Base-by-base conservation (phyloP, 148 eudicot species). In the Gaultheria prostrata region DNA sequence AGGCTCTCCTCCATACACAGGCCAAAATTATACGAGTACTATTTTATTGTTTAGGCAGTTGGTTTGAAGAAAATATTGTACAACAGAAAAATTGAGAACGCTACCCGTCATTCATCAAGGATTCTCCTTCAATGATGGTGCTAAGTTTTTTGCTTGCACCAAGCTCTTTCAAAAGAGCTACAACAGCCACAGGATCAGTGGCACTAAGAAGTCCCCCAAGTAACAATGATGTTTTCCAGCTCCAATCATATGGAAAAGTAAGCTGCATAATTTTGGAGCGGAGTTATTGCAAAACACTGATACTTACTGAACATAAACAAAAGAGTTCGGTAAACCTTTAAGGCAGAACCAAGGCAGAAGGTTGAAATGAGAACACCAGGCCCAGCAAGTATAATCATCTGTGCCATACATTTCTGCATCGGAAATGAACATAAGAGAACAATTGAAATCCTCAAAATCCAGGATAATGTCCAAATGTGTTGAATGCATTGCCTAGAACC, bases 31-130 rank as follows among this genome's bases (percentile, higher is more conserved):
- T 17, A 33, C 48, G 0, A 45, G 28, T 74, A 45, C 12, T 20
- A 74, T 74, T 18, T 45, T 74, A 21, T 43, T 39, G 21, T 11
- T 1, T 32, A 71, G 46, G 51, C 28, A 43, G 77, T 43, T 2
- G 10, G 77, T 74, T 73, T 21, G 50, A 74, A 74, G 14, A 74
- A 43, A 74, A 72, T 17, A 21, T 6, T 72, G 18, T 13, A 53
- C 75, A 3, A 78, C 49, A 21, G 30, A 81, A 77, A 76, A 43
- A 72, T 50, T 78, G 85, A 67, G 54, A 85, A 10, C 46, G 45
- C 80, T 91, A 96, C 99, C 99, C 99, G 65, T 96, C 99, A 91
- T 96, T 96, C 99, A 96, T 96, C 88, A 96, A 88, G 59, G 99
- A 96, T 77, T 96, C 99, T 84, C 99, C 98, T 90, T 96, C 99